phyloP scores from a whole-genome alignment of 2,329 filamentous ascomycete species.

The Fusarium sp. region DNA sequence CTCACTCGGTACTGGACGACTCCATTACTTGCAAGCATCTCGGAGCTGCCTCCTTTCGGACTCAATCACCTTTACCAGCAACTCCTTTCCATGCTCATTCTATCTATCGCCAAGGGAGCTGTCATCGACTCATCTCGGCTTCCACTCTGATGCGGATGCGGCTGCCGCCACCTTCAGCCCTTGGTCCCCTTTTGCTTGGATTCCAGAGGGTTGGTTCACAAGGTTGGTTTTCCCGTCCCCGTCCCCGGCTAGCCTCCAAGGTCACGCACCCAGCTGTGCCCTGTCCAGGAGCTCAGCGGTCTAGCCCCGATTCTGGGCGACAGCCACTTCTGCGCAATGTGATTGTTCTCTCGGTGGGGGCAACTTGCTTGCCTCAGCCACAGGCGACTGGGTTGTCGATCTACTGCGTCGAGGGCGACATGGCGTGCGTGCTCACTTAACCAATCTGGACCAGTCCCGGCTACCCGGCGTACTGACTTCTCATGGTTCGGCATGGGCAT shows the following conservation, averaged over 20 bases:
- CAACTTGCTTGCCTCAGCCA: conserved; percentile 38
- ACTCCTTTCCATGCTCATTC: conserved; percentile 26
- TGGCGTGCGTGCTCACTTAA: conserved; percentile 44
- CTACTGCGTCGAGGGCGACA: conserved; percentile 23
- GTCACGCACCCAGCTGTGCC: conserved; percentile 30
- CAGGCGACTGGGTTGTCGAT: conserved; percentile 41
- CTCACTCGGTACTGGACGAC: not conserved
- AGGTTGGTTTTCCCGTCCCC: conserved; percentile 38
- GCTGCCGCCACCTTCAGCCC: conserved; percentile 33
- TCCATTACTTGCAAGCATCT: conserved; percentile 7
- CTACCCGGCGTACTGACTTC: conserved; percentile 36
- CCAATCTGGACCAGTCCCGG: conserved; percentile 40
- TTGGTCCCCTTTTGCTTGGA: conserved; percentile 33
- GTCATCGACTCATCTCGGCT: conserved; percentile 42
- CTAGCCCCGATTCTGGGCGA: conserved; percentile 22
- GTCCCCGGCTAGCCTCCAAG: conserved; percentile 20
- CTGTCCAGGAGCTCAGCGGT: conserved; percentile 25
- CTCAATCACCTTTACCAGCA: conserved; percentile 34
- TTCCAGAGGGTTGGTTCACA: conserved; percentile 41
- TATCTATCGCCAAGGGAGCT: conserved; percentile 26
- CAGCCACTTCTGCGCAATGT: conserved; percentile 25
- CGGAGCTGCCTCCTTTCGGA: conserved; percentile 27
- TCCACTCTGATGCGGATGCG: conserved; percentile 32
- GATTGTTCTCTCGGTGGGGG: conserved; percentile 33
- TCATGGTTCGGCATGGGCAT: conserved; percentile 33